These are phyloP conservation scores for Saccharum spontaneum DNA, from an alignment of 176 grass and related monocot genomes.

Conservation along the genomic window DNA sequence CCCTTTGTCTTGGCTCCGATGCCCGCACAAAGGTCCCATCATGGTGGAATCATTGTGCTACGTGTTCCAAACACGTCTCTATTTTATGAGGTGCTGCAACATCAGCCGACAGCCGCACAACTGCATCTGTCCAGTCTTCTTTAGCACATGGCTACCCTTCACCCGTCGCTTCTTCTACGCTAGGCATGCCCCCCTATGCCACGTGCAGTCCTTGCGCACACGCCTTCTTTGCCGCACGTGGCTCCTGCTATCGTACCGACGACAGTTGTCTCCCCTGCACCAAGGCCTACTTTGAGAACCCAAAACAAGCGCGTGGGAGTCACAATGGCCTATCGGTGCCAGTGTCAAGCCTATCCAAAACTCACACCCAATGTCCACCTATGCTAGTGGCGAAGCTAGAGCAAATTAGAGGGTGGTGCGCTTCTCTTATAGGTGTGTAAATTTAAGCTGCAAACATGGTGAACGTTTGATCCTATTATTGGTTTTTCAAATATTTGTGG, in stretches of 20 bases:
- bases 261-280: neutral
- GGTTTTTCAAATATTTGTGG: too few species aligned
- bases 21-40: neutral
- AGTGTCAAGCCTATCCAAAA: neutral
- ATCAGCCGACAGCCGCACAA: neutral
- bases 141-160: neutral
- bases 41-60: neutral
- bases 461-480: too few species aligned
- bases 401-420: too few species aligned
- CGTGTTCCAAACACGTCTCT: neutral
- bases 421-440: too few species aligned
- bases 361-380: neutral
- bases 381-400: too few species aligned
- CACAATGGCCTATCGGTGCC: neutral
- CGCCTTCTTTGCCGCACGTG: neutral
- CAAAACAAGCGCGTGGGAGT: neutral
- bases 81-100: neutral
- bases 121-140: neutral
- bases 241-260: rapidly evolving
- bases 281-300: neutral
- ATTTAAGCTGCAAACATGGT: too few species aligned
- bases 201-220: neutral
- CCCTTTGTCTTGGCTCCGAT: neutral
- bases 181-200: neutral
- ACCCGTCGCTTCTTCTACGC: neutral